Evolutionary conservation across 352 stramenopile genomes (phyloP), one percentile per base, ranked within the genome.

Genomic region (Detonula confervacea): DNA sequence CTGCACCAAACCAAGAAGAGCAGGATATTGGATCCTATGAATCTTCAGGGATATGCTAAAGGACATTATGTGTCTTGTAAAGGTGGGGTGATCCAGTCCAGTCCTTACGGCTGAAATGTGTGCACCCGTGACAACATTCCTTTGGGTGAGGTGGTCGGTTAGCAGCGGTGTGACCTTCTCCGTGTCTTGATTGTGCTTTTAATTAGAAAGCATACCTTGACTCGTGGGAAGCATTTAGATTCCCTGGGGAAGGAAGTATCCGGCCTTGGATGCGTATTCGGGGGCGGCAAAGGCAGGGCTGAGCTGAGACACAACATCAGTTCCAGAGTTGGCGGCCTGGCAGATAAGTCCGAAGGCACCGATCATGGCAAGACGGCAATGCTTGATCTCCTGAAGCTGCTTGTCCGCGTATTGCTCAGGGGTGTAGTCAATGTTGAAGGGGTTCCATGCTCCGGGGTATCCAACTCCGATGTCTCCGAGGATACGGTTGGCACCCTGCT

Each of bases 321-420:
- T 78, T 61, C 91, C 91, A 62, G 88, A 93, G 69, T 89, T 87
- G 39, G 69, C 61, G 33, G 79, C 81, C 84, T 96, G 92, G 60
- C 87, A 86, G 68, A 90, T 89, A 68, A 96, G 87, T 75, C 92
- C 93, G 49, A 95, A 87, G 65, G 90, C 86, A 69, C 79, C 93
- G 74, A 96, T 84, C 93, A 96, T 96, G 25, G 93, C 93, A 61
- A 96, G 87, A 86, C 93, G 91, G 77, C 91, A 94, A 80, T 96
- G 91, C 92, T 96, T 96, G 67, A 96, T 84, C 83, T 96, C 93
- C 81, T 96, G 91, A 16, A 95, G 76, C 80, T 90, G 87, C 88
- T 95, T 95, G 49, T 93, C 91, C 20, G 83, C 84, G 80, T 96
- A 96, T 83, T 96, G 87, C 83, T 95, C 93, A 63, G 87, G 83